Evolutionary conservation across 768 basidiomycete genomes (phyloP).

Genomic region (Rubroboletus pulcherrimus): DNA sequence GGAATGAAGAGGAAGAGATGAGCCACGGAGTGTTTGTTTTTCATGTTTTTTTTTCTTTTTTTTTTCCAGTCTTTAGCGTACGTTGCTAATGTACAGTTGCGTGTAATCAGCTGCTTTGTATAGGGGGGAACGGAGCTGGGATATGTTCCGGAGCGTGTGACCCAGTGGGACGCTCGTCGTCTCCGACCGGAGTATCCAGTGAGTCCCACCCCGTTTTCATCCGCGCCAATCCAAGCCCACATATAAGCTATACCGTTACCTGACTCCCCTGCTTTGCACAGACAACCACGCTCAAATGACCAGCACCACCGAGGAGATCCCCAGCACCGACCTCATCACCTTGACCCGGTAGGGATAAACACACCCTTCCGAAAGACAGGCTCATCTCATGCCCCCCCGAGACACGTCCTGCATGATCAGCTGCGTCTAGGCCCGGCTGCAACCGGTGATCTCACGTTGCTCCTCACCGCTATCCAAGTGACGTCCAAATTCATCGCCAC

Average conservation of each 20-base stretch:
- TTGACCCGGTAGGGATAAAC: constrained; percentile 68
- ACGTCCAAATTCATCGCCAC: constrained; percentile 97
- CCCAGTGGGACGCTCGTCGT: not conserved
- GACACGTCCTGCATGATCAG: constrained; percentile 88
- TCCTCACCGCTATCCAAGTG: constrained; percentile 93
- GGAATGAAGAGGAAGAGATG: constrained; percentile 68
- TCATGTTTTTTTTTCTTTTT: not conserved
- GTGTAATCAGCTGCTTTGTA: constrained; percentile 14
- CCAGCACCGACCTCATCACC: constrained; percentile 86
- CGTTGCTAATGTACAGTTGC: constrained; percentile 14
- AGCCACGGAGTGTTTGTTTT: constrained; percentile 17
- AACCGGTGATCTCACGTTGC: constrained; percentile 90
- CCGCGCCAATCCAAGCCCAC: constrained; percentile 8
- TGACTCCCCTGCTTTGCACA: not conserved
- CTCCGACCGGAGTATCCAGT: constrained; percentile 8
- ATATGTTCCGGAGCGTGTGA: constrained; percentile 29
- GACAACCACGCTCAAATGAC: constrained; percentile 22
- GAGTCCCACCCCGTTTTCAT: constrained; percentile 18
- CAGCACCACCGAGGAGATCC: constrained; percentile 50
- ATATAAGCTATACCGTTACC: constrained; percentile 6
- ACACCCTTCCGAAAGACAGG: not conserved
- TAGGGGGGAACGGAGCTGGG: not conserved
- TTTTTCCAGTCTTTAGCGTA: constrained; percentile 9
- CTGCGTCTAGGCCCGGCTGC: constrained; percentile 76
- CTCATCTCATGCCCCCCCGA: constrained; percentile 27